phyloP scores from a whole-genome alignment of 2,329 filamentous ascomycete species.

The Epichloe elymi region DNA sequence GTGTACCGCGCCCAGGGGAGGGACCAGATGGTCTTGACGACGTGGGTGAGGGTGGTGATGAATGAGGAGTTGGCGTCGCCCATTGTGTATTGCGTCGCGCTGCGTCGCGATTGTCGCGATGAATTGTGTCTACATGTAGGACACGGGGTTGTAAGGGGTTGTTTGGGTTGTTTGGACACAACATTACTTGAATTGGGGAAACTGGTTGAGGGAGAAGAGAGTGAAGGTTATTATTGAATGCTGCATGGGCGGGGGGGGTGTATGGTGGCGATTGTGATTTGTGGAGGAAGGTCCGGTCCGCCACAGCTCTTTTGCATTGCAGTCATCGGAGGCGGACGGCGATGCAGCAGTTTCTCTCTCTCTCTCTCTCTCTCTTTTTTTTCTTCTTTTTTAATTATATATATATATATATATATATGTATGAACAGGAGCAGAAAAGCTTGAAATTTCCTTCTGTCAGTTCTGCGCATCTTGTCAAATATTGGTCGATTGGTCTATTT shows the following conservation, averaged over 20 bases:
- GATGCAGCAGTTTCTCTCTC: neutral
- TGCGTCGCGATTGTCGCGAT: too few species aligned
- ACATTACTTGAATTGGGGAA: neutral
- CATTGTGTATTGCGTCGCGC: constrained; percentile 3
- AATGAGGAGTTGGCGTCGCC: constrained; percentile 8
- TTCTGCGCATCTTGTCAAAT: too few species aligned
- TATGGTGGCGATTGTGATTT: neutral
- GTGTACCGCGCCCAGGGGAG: constrained; percentile 17
- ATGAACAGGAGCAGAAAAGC: too few species aligned
- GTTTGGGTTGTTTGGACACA: neutral
- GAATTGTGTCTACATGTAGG: neutral
- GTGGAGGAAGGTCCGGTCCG: neutral
- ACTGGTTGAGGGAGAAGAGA: neutral
- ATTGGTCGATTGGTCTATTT: too few species aligned
- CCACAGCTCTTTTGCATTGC: neutral
- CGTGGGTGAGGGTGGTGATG: constrained; percentile 13
- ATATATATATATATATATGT: too few species aligned
- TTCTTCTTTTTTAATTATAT: too few species aligned
- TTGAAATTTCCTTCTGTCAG: too few species aligned
- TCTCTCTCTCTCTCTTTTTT: neutral
- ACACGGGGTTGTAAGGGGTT: neutral
- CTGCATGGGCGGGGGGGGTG: neutral
- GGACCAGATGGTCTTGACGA: constrained; percentile 14
- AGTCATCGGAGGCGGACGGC: neutral
- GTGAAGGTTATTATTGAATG: too few species aligned